phyloP scores from a whole-genome alignment of 164 flowering plant genomes.

The Aristolochia fimbriata region DNA sequence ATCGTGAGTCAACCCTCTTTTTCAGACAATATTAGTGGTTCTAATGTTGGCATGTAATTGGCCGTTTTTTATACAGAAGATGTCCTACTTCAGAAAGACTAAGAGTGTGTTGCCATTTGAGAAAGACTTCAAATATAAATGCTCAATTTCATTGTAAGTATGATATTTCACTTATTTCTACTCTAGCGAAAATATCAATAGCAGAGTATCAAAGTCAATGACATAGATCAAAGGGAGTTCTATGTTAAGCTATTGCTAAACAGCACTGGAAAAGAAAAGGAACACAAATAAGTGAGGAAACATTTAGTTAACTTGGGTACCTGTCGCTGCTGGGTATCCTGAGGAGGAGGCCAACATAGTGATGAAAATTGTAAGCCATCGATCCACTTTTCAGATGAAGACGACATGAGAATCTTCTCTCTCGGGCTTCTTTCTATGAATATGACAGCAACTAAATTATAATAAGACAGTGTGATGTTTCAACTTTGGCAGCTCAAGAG shows the following conservation, averaged over 20 bases:
- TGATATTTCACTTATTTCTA: too few species aligned
- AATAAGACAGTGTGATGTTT: not conserved
- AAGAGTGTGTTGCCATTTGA: too few species aligned
- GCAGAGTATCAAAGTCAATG: not conserved
- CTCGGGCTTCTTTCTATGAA: not conserved
- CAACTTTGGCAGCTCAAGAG: not conserved
- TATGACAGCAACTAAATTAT: not conserved
- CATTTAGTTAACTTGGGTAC: constrained; percentile 18
- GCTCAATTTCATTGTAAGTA: too few species aligned
- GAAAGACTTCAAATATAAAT: too few species aligned
- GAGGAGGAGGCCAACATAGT: constrained; percentile 83
- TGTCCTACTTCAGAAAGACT: too few species aligned
- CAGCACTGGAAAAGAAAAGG: not conserved
- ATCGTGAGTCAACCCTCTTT: too few species aligned
- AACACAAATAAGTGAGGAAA: not conserved
- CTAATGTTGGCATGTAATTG: too few species aligned
- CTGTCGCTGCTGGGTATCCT: constrained; percentile 60
- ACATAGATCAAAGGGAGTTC: too few species aligned
- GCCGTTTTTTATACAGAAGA: too few species aligned
- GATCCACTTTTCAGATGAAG: constrained; percentile 68
- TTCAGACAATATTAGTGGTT: too few species aligned
- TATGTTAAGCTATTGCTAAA: not conserved
- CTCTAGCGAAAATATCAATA: too few species aligned
- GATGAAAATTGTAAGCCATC: constrained; percentile 83
- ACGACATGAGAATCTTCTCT: constrained; percentile 31